Conservation (phyloP, 1,284 basidiomycete genomes). For the Tranzscheliella williamsii region DNA sequence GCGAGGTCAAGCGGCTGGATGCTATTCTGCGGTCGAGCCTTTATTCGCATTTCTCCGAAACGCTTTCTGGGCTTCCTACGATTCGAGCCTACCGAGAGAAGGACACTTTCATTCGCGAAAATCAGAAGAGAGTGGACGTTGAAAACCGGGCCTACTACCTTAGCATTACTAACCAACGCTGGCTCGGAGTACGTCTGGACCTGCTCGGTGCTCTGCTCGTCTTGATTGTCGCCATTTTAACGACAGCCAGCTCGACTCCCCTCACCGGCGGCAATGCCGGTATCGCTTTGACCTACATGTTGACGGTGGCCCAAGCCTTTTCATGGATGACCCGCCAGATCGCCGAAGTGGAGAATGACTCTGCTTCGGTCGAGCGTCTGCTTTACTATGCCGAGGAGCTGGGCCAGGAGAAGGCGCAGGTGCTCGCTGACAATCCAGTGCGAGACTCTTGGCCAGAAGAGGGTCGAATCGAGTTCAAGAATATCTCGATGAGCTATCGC, state of each 20-base stretch:
- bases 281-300: slow-evolving; percentile 55
- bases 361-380: slow-evolving; percentile 59
- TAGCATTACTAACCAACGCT: slow-evolving; percentile 78
- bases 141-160: slow-evolving; percentile 91
- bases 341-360: slow-evolving; percentile 62
- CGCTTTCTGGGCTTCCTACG: slow-evolving; percentile 79
- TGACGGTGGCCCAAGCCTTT: slow-evolving; percentile 53
- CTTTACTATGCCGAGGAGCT: slow-evolving; percentile 56
- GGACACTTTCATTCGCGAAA: slow-evolving; percentile 66
- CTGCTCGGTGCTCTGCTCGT: slow-evolving; percentile 58
- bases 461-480: slow-evolving; percentile 56
- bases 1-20: slow-evolving; percentile 82
- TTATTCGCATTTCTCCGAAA: slow-evolving; percentile 86
- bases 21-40: slow-evolving; percentile 70
- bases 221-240: slow-evolving; percentile 52
- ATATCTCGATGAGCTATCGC: slow-evolving; percentile 64
- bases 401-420: slow-evolving; percentile 56
- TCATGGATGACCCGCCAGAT: slow-evolving; percentile 60
- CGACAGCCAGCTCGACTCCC: slow-evolving; percentile 30
- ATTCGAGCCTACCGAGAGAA: slow-evolving; percentile 74
- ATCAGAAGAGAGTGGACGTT: slow-evolving; percentile 71
- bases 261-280: slow-evolving; percentile 45
- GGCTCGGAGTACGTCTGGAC: slow-evolving; percentile 74
- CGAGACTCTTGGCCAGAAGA: slow-evolving; percentile 55
- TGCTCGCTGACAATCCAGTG: slow-evolving; percentile 37